These are phyloP conservation scores for Strobilomyces confusus DNA, from an alignment of 768 basidiomycete species.

Conservation along the genomic window DNA sequence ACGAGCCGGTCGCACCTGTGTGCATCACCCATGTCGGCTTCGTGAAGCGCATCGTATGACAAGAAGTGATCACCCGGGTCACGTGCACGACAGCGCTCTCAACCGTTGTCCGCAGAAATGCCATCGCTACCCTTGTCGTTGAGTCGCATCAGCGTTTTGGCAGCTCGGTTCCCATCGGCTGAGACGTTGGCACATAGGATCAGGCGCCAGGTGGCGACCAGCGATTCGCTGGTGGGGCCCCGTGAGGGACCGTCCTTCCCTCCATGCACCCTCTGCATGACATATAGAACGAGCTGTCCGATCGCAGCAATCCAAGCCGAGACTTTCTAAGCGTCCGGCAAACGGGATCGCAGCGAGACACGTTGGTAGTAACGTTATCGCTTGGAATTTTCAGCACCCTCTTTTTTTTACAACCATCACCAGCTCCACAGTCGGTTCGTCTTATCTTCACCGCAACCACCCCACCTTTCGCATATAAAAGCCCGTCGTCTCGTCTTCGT, in stretches of 20 bases:
- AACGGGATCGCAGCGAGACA: not conserved
- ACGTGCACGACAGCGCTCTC: not conserved
- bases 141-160: not conserved
- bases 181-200: not conserved
- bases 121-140: too few relatives aligned
- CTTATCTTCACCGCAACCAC: not conserved
- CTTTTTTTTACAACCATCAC: constrained; percentile 16
- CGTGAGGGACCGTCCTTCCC: too few relatives aligned
- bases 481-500: constrained; percentile 6
- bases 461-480: constrained; percentile 31
- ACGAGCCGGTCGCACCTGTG: constrained; percentile 41
- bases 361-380: not conserved
- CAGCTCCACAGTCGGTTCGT: constrained; percentile 6
- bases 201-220: not conserved
- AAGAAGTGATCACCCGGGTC: not conserved
- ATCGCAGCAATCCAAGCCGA: too few relatives aligned
- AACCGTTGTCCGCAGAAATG: too few relatives aligned
- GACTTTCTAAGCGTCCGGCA: too few relatives aligned
- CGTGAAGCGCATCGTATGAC: constrained; percentile 67
- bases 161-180: constrained; percentile 14
- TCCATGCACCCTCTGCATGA: too few relatives aligned
- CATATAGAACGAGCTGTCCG: too few relatives aligned
- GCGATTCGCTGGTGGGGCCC: not conserved
- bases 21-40: constrained; percentile 88
- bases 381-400: constrained; percentile 10